phyloP scores from a whole-genome alignment of 495 filamentous ascomycete genomes.

The Penicillium cinerascens region DNA sequence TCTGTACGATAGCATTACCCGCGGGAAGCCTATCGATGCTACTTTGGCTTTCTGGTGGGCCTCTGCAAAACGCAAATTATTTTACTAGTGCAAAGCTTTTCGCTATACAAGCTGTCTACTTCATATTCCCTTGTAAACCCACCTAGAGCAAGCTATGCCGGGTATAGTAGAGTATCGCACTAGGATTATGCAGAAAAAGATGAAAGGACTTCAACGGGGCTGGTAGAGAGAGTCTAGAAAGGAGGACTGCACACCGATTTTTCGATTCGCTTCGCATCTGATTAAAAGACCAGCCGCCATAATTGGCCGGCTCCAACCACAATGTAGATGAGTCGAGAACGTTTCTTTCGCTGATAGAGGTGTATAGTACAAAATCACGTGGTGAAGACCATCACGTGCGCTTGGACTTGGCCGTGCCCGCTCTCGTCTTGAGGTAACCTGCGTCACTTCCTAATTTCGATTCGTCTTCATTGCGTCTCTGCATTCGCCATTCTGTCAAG shows the following conservation, averaged over 20 bases:
- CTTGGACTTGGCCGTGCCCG: background rate
- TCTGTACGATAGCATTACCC: background rate
- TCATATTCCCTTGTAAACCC: background rate
- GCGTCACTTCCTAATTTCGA: conserved; percentile 5
- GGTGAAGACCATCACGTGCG: background rate
- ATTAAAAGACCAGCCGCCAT: too few species aligned
- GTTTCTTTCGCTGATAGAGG: too few species aligned
- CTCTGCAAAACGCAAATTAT: background rate
- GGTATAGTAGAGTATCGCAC: background rate
- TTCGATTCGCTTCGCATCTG: too few species aligned
- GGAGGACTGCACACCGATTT: too few species aligned
- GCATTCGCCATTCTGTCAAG: background rate
- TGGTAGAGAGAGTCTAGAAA: too few species aligned
- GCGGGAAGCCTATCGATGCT: background rate
- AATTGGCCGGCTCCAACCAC: too few species aligned
- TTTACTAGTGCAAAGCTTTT: background rate
- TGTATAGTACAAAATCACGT: background rate
- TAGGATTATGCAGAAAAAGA: too few species aligned
- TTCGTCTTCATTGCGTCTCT: background rate
- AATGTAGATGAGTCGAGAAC: too few species aligned
- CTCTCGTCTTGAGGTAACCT: conserved; percentile 1
- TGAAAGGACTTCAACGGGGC: too few species aligned
- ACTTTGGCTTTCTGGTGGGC: background rate
- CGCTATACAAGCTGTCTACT: background rate
- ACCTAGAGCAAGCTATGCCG: background rate